Evolutionary conservation across 495 filamentous ascomycete species (phyloP), one percentile per base, ranked within the genome.

Genomic region (Aspergillus mulundensis): DNA sequence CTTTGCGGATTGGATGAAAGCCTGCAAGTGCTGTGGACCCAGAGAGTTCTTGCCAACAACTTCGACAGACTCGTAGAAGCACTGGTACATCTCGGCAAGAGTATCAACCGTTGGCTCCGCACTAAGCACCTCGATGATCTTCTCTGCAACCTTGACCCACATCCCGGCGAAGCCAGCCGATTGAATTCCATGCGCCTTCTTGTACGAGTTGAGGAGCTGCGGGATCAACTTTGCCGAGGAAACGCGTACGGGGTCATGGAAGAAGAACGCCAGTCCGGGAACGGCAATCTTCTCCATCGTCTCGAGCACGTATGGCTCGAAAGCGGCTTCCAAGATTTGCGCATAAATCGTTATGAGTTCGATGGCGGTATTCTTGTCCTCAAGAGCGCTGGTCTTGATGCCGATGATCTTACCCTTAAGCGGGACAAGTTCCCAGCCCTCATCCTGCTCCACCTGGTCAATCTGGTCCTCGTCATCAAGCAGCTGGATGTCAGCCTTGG

Each of bases 321-420:
- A 97, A 25, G 88, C 86, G 4, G 81, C 89, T 69, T 97, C 89
- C 28, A 99, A 80, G 19, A 94, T 89, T 64, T 97, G 91, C 21
- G 95, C 93, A 68, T 99, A 97, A 44, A 97, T 92, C 49, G 93
- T 90, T 56, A 99, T 88, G 40, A 99, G 82, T 70, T 99, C 95
- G 57, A 97, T 97, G 24, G 95, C 95, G 78, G 95, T 96, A 70
- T 97, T 90, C 80, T 99, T 99, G 70, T 99, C 95, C 62, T 99
- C 95, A 61, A 99, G 82, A 1, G 88, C 86, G 63, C 89, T 95
- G 14, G 95, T 99, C 77, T 92, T 93, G 77, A 99, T 99, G 52
- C 95, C 94, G 62, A 99, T 97, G 64, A 95, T 86, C 78, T 96
- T 97, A 50, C 95, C 95, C 70, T 94, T 93, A 24, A 97, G 79